A percentile compares a stretch with the other conserved stretches of the same genome.
phyloP scores from a whole-genome alignment of 768 basidiomycete species.

The Lyophyllum atratum region DNA sequence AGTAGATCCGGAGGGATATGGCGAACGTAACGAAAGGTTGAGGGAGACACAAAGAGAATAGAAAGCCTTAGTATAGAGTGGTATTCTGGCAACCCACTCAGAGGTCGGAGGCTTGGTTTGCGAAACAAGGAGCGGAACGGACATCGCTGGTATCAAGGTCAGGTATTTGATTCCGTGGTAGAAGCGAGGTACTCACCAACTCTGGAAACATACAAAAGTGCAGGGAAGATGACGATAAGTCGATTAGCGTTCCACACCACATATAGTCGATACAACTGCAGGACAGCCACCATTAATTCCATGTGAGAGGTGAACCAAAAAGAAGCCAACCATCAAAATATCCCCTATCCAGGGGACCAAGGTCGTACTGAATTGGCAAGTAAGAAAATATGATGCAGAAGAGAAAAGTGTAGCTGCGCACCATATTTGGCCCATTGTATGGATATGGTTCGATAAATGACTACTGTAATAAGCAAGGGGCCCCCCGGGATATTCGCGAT shows the following conservation, averaged over 20 bases:
- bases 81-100: constrained; percentile 7
- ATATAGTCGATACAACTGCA: constrained; percentile 19
- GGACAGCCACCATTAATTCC: not conserved
- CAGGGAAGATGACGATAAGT: constrained; percentile 16
- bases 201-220: constrained; percentile 15
- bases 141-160: constrained; percentile 15
- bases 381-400: not conserved
- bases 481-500: constrained; percentile 2
- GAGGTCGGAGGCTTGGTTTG: constrained; percentile 12
- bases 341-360: constrained; percentile 23
- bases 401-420: not conserved
- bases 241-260: constrained; percentile 18
- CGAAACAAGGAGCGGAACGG: constrained; percentile 20
- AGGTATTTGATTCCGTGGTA: not conserved
- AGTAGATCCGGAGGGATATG: constrained; percentile 15
- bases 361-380: constrained; percentile 5
- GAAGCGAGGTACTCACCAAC: constrained; percentile 12
- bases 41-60: constrained; percentile 22
- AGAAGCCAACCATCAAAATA: constrained; percentile 18
- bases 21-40: constrained; percentile 17
- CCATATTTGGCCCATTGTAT: constrained; percentile 22
- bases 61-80: constrained; percentile 15
- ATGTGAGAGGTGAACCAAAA: not conserved
- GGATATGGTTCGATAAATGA: constrained; percentile 11
- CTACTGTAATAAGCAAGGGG: constrained; percentile 6